These are phyloP conservation scores for Neonectria hederae DNA, from an alignment of 2,329 filamentous ascomycete genomes.

Conservation along the genomic window DNA sequence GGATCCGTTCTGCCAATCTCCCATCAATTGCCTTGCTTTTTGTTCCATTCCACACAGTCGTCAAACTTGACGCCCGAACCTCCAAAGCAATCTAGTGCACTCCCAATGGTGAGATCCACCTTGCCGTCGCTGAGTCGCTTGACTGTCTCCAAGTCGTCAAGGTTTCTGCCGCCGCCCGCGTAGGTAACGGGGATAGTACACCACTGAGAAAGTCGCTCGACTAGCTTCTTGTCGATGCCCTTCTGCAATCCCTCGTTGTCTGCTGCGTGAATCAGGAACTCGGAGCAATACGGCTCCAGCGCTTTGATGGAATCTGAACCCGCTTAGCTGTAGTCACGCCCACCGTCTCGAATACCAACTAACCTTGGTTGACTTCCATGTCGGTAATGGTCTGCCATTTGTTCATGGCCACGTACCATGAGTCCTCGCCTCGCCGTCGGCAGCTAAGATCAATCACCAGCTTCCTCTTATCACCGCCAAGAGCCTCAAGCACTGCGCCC, in stretches of 20 bases:
- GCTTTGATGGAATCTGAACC: conserved; percentile 76
- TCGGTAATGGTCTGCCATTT: conserved; percentile 99
- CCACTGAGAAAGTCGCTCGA: conserved; percentile 81
- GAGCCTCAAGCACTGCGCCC: conserved; percentile 74
- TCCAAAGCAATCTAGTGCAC: conserved; percentile 95
- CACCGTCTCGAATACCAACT: conserved; percentile 50
- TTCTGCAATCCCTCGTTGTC: conserved; percentile 95
- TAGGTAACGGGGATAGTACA: conserved; percentile 95
- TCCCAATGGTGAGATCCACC: conserved; percentile 95
- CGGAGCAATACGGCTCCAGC: conserved; percentile 91
- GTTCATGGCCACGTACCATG: conserved; percentile 98
- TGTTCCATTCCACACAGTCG: conserved; percentile 91
- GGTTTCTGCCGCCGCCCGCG: conserved; percentile 86
- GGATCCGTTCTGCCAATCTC: conserved; percentile 1
- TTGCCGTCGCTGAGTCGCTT: conserved; percentile 80
- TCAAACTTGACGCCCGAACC: conserved; percentile 86
- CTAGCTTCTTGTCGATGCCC: conserved; percentile 88
- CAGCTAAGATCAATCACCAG: conserved; percentile 97
- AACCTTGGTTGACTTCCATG: conserved; percentile 91
- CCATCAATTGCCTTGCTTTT: conserved; percentile 48
- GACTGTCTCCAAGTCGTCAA: conserved; percentile 85
- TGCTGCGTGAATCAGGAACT: conserved; percentile 96
- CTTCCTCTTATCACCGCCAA: conserved; percentile 79
- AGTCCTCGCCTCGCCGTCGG: conserved; percentile 73
- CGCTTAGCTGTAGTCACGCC: conserved; percentile 23